Evolutionary conservation across 805 yeast species (phyloP).

Genomic region (Yarrowia alimentaria): DNA sequence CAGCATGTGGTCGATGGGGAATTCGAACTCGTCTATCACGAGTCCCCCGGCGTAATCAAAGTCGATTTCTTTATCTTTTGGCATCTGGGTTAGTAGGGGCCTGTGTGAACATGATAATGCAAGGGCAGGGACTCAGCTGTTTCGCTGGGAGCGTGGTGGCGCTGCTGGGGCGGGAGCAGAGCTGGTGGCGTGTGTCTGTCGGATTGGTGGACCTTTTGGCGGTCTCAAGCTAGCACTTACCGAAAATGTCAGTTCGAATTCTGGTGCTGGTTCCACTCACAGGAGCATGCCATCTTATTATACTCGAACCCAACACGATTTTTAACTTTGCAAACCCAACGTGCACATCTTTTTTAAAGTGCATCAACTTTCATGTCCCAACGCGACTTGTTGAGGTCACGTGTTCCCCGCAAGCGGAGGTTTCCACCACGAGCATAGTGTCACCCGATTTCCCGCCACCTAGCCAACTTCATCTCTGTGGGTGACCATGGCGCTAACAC

Average conservation of each 20-base stretch:
- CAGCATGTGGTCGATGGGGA: conserved; percentile 19
- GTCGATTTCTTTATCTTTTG: conserved; percentile 26
- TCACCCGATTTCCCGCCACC: too few relatives aligned
- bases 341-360: conserved; percentile 14
- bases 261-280: background rate
- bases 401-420: too few relatives aligned
- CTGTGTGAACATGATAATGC: too few relatives aligned
- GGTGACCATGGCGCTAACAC: too few relatives aligned
- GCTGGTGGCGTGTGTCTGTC: too few relatives aligned
- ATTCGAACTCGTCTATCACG: conserved; percentile 21
- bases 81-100: conserved; percentile 4
- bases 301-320: conserved; percentile 19
- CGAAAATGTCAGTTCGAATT: background rate
- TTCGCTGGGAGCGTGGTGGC: too few relatives aligned
- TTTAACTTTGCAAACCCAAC: conserved; percentile 19
- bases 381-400: conserved; percentile 27
- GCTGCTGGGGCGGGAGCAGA: too few relatives aligned
- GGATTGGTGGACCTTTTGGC: too few relatives aligned
- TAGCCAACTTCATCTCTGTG: too few relatives aligned
- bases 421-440: too few relatives aligned
- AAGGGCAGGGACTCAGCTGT: too few relatives aligned
- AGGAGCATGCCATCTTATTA: background rate
- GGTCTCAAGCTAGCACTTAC: too few relatives aligned
- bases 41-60: conserved; percentile 18
- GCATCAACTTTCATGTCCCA: background rate